Base-by-base conservation (phyloP, 345 rosid genomes). In the Aquilaria malaccensis region DNA sequence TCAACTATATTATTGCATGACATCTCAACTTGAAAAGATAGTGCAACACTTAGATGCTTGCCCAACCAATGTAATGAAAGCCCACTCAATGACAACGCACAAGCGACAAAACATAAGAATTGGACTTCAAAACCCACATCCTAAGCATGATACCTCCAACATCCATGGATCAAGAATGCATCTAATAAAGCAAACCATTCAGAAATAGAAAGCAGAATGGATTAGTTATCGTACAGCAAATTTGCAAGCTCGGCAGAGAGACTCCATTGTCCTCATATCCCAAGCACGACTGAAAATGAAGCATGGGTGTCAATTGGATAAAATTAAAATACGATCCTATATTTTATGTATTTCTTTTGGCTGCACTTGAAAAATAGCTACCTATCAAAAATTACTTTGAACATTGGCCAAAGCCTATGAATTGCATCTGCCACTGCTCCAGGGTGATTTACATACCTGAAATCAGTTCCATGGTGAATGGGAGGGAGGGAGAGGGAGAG, bases 201-300 rank as follows among this genome's bases (percentile, higher is more conserved):
- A 37, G 43, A 37, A 5, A 37, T 37, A 3, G 7, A 37, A 37
- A 37, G 43, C 5, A 4, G 43, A 37, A 9, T 37, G 43, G 43
- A 37, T 3, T 37, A 9, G 43, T 37, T 37, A 37, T 37, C 99
- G 84, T 80, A 95, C 99, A 72, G 99, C 99, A 69, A 90, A 91
- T 85, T 95, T 95, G 81, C 99, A 95, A 70, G 96, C 97, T 76
- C 99, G 90, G 70, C 97, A 95, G 61, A 95, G 83, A 73, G 99
- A 87, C 72, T 95, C 99, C 99, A 95, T 95, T 13, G 96, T 95
- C 74, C 93, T 82, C 99, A 86, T 85, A 76, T 91, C 99, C 97
- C 99, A 95, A 67, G 99, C 96, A 83, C 97, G 96, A 73, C 99
- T 94, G 66, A 78, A 78, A 52, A 64, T 66, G 63, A 72, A 68